Base-by-base conservation (phyloP, 2,329 filamentous ascomycete species). In the Colletotrichum agaves region DNA sequence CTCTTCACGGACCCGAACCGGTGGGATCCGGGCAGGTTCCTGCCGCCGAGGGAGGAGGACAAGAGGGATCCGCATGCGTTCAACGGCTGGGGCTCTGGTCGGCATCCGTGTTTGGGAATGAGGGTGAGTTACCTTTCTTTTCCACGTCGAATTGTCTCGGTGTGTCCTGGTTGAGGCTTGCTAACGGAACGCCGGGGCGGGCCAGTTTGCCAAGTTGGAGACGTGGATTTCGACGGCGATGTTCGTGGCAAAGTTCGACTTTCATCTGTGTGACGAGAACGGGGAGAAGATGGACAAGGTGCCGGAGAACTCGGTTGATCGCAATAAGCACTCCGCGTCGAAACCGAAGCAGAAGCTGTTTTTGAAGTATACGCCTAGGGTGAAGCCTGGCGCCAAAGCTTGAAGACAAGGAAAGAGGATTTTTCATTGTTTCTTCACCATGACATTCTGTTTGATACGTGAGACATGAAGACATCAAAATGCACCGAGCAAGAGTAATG, bases 201-300 rank as follows among this genome's bases (percentile, higher is more conserved):
- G 11, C 12, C 67, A 79, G 72, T 86, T 87, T 73, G 85, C 85
- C 1, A 87, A 87, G 70, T 74, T 88, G 1, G 84, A 87, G 72
- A 81, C 82, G 62, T 82, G 79, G 57, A 74, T 87, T 66, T 83
- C 86, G 33, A 80, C 79, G 0, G 83, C 83, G 1, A 80, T 82
- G 52, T 85, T 86, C 63, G 61, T 85, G 15, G 80, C 84, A 3
- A 78, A 78, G 46, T 87, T 86, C 61, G 81, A 86, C 62, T 83
- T 82, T 63, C 71, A 77, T 10, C 75, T 85, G 3, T 72, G 73
- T n/a, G 80, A 87, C 46, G 73, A 74, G 47, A 61, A 76, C 3
- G 84, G 83, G 0, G 76, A 75, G 15, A 61, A 21, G 31, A 49
- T 2, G 59, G 43, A 0, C 43, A 70, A 3, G 59, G 77, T 70